These are phyloP conservation scores for Nigrograna mackinnonii DNA, from an alignment of 2,329 filamentous ascomycete species.

Conservation along the genomic window DNA sequence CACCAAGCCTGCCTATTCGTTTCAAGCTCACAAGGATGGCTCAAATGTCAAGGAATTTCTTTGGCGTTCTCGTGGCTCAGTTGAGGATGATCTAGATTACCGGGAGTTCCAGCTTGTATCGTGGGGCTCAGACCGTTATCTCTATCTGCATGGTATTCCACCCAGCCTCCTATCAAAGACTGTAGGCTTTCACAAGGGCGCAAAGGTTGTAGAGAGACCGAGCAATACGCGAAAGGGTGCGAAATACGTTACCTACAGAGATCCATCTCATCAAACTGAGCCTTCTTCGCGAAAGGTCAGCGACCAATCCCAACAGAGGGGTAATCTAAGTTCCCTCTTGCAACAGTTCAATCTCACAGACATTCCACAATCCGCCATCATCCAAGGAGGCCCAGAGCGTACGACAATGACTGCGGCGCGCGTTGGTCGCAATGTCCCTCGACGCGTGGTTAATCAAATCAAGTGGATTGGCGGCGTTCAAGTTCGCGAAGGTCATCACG, in stretches of 20 bases:
- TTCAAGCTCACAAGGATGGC: slow-evolving; percentile 56
- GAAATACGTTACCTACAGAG: slow-evolving; percentile 81
- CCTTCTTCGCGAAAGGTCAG: too few species aligned
- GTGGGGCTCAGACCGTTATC: slow-evolving; percentile 85
- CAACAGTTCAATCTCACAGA: too few species aligned
- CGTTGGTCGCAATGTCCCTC: slow-evolving; percentile 50
- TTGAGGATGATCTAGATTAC: slow-evolving; percentile 71
- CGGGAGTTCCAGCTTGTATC: slow-evolving; percentile 92
- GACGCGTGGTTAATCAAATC: slow-evolving; percentile 61
- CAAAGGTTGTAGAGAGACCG: slow-evolving; percentile 64
- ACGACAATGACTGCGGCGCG: slow-evolving; percentile 55
- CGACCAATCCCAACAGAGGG: slow-evolving; percentile 4
- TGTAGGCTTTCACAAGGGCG: slow-evolving; percentile 75
- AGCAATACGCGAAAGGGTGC: slow-evolving; percentile 83
- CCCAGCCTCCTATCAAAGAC: slow-evolving; percentile 62
- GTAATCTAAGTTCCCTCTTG: neutral
- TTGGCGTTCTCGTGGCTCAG: slow-evolving; percentile 76
- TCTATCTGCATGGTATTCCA: slow-evolving; percentile 77
- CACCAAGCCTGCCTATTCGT: slow-evolving; percentile 51
- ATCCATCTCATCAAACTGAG: slow-evolving; percentile 49
- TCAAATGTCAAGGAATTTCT: slow-evolving; percentile 83
- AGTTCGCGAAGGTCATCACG: slow-evolving; percentile 50
- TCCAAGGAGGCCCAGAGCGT: too few species aligned
- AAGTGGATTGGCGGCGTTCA: slow-evolving; percentile 69
- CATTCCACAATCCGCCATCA: too few species aligned